These are phyloP conservation scores for Bryoglossum gracile DNA, from an alignment of 495 filamentous ascomycete genomes.

Conservation along the genomic window DNA sequence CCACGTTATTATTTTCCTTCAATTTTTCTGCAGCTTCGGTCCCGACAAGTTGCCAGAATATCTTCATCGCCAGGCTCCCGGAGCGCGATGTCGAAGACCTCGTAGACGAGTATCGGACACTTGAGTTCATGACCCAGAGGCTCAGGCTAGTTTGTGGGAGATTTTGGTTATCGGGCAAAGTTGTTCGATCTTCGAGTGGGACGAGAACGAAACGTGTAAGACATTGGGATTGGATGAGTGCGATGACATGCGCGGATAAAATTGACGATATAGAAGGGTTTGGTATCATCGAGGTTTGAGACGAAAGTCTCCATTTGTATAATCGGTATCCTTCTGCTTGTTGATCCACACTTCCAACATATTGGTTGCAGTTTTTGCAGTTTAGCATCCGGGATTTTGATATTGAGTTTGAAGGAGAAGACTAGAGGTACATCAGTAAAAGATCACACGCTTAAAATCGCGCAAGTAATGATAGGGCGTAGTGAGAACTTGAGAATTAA, in stretches of 20 bases:
- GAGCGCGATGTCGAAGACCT: neutral
- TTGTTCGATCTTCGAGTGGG: neutral
- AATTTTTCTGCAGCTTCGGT: constrained; percentile 43
- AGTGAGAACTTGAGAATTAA: too few relatives aligned
- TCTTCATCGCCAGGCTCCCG: constrained; percentile 19
- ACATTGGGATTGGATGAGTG: constrained; percentile 3
- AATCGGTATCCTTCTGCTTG: constrained; percentile 38
- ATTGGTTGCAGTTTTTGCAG: constrained; percentile 36
- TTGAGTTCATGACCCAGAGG: constrained; percentile 10
- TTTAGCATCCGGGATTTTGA: constrained; percentile 23
- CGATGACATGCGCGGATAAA: neutral
- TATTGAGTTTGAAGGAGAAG: constrained; percentile 1
- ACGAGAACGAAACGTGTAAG: constrained; percentile 5
- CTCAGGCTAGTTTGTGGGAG: neutral
- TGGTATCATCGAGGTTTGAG: neutral
- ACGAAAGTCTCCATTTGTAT: constrained; percentile 43
- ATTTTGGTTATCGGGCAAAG: neutral
- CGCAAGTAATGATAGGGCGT: too few relatives aligned
- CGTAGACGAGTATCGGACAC: neutral
- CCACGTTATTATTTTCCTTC: constrained; percentile 47
- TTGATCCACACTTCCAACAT: constrained; percentile 39
- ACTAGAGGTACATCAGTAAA: too few relatives aligned
- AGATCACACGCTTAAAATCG: too few relatives aligned
- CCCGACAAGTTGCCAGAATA: constrained; percentile 24
- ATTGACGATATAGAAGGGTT: neutral